A percentile compares a stretch with the other conserved stretches of the same genome.
phyloP scores from a whole-genome alignment of 805 yeast species.

The Spathaspora boniae region DNA sequence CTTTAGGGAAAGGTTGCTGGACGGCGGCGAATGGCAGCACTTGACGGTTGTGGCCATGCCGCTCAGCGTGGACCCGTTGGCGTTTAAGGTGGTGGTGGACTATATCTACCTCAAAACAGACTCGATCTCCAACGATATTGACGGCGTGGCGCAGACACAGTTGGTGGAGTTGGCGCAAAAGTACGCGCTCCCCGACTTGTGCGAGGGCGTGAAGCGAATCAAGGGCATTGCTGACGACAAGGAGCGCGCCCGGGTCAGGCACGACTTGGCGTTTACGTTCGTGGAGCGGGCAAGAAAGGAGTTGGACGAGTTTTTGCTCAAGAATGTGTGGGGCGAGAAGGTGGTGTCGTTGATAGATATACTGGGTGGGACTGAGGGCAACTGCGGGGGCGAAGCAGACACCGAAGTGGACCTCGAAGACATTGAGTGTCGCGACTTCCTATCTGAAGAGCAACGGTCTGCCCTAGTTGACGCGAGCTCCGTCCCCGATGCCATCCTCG shows the following conservation, averaged over 20 bases:
- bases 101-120: constrained; percentile 32
- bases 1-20: constrained; percentile 17
- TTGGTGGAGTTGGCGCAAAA: constrained; percentile 29
- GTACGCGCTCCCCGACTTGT: constrained; percentile 34
- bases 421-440: constrained; percentile 15
- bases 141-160: constrained; percentile 10
- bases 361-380: too few species aligned
- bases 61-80: constrained; percentile 12
- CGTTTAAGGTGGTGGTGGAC: constrained; percentile 24
- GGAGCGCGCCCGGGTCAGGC: constrained; percentile 25
- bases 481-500: constrained; percentile 48
- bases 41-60: constrained; percentile 17
- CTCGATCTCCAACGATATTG: constrained; percentile 22
- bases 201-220: constrained; percentile 28
- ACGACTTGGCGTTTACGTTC: constrained; percentile 27
- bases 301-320: constrained; percentile 24
- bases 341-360: too few species aligned
- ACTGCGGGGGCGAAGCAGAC: constrained; percentile 19
- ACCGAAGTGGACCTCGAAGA: constrained; percentile 32
- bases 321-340: constrained; percentile 19
- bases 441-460: constrained; percentile 19
- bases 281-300: constrained; percentile 34
- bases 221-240: constrained; percentile 18
- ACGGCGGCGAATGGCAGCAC: constrained; percentile 20
- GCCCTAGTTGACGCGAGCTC: constrained; percentile 19